These are phyloP conservation scores for Arthrinium puccinioides DNA, from an alignment of 2,329 filamentous ascomycete genomes.

Conservation along the genomic window DNA sequence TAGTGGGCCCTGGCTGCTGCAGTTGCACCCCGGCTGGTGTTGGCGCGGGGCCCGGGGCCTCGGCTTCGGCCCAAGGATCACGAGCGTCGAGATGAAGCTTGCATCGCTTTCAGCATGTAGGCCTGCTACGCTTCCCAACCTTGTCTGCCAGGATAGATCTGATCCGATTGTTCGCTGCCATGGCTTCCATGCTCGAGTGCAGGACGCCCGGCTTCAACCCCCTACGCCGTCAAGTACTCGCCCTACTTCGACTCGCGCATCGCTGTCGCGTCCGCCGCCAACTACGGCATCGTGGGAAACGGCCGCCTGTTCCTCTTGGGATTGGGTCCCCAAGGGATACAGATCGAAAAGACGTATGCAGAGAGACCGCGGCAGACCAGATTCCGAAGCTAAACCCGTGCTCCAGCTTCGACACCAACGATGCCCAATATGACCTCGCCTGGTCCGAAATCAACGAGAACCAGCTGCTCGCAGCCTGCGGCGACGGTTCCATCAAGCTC, in stretches of 20 bases:
- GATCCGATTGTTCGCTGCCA: slow-evolving; percentile 9
- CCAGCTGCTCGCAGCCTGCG: slow-evolving; percentile 81
- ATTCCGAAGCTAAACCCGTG: neutral
- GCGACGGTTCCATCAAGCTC: slow-evolving; percentile 90
- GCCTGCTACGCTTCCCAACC: no score
- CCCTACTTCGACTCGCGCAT: slow-evolving; percentile 95
- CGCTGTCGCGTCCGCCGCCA: slow-evolving; percentile 82
- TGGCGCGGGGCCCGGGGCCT: no score
- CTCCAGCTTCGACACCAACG: slow-evolving; percentile 85
- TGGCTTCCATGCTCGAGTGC: slow-evolving; percentile 77
- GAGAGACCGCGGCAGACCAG: neutral
- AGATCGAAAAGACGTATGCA: slow-evolving; percentile 70
- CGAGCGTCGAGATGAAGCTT: no score
- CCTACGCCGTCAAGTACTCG: slow-evolving; percentile 96
- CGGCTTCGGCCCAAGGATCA: no score
- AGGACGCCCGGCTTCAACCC: slow-evolving; percentile 90
- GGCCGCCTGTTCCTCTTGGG: slow-evolving; percentile 80
- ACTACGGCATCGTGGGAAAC: slow-evolving; percentile 96
- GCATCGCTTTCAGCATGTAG: no score
- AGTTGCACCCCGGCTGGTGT: no score
- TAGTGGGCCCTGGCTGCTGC: no score
- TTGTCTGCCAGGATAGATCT: neutral
- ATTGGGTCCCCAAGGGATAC: slow-evolving; percentile 75
- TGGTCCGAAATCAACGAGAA: slow-evolving; percentile 98
- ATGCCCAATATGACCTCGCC: slow-evolving; percentile 87